Percentiles rank a stretch among this genome's conserved stretches.
These are phyloP conservation scores for Hydnomerulius pinastri DNA, from an alignment of 768 basidiomycete species.

Conservation along the genomic window DNA sequence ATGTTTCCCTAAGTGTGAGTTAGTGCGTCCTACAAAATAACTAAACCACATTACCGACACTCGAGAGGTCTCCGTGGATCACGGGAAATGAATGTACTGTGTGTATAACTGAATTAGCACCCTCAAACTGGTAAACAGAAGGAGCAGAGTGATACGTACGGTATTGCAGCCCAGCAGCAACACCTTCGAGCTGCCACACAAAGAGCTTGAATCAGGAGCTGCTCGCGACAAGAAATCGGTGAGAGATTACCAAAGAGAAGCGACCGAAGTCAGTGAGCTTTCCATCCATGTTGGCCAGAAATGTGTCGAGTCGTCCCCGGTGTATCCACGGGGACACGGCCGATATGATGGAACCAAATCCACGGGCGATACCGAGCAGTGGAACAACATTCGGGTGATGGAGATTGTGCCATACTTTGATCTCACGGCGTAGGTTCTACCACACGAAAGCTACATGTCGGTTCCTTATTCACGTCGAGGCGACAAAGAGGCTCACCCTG, in stretches of 20 bases:
- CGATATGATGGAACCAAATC: constrained; percentile 4
- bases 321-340: constrained; percentile 21
- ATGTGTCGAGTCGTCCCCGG: constrained; percentile 10
- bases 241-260: not conserved
- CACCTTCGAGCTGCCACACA: not conserved
- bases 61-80: not conserved
- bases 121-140: not conserved
- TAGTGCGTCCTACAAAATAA: not conserved
- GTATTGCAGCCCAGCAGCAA: not conserved
- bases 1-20: not conserved
- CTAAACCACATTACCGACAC: not conserved
- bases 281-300: constrained; percentile 1
- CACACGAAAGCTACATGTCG: not conserved
- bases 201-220: not conserved
- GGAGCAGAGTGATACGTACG: not conserved
- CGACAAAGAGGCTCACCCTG: not conserved
- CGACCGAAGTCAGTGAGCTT: not conserved
- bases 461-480: not conserved
- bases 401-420: constrained; percentile 21
- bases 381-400: constrained; percentile 19
- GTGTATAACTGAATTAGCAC: not conserved
- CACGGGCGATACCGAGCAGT: constrained; percentile 15
- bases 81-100: not conserved
- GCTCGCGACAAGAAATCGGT: not conserved
- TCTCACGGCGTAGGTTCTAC: constrained; percentile 20